Percentiles rank a stretch among this genome's conserved stretches.
phyloP scores from a whole-genome alignment of 176 grass and related monocot species.

The Musa schizocarpa region DNA sequence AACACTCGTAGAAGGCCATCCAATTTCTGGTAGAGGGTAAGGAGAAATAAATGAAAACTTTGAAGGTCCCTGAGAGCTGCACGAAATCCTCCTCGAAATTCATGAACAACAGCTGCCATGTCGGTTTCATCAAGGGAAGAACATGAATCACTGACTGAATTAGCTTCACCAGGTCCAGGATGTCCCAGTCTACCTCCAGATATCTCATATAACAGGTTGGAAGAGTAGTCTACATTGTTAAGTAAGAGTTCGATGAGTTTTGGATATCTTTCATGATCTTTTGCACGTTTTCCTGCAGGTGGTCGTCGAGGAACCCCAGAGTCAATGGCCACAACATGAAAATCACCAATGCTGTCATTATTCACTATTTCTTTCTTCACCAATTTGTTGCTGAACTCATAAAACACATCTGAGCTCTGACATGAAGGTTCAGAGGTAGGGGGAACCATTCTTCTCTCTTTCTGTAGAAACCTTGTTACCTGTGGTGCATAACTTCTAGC shows the following conservation, averaged over 20 bases:
- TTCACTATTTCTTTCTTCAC: constrained; percentile 11
- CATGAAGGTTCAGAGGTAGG: constrained; percentile 19
- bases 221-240: constrained; percentile 54
- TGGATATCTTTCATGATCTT: constrained; percentile 77
- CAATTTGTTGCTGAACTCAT: background rate
- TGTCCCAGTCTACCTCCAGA: constrained; percentile 55
- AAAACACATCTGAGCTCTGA: constrained; percentile 17
- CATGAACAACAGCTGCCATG: constrained; percentile 44
- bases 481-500: constrained; percentile 27
- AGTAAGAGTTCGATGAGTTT: constrained; percentile 77
- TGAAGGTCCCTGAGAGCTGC: constrained; percentile 72
- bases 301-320: constrained; percentile 73
- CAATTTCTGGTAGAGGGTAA: constrained; percentile 74
- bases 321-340: constrained; percentile 65
- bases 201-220: constrained; percentile 70
- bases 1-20: constrained; percentile 75
- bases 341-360: constrained; percentile 19
- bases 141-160: constrained; percentile 26
- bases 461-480: constrained; percentile 25
- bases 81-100: constrained; percentile 83
- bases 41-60: constrained; percentile 82
- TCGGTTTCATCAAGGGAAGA: constrained; percentile 43
- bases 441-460: constrained; percentile 32
- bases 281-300: constrained; percentile 58
- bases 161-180: constrained; percentile 34